These are phyloP conservation scores for Cenchrus americanus DNA, from an alignment of 176 grass and related monocot species.

Conservation along the genomic window DNA sequence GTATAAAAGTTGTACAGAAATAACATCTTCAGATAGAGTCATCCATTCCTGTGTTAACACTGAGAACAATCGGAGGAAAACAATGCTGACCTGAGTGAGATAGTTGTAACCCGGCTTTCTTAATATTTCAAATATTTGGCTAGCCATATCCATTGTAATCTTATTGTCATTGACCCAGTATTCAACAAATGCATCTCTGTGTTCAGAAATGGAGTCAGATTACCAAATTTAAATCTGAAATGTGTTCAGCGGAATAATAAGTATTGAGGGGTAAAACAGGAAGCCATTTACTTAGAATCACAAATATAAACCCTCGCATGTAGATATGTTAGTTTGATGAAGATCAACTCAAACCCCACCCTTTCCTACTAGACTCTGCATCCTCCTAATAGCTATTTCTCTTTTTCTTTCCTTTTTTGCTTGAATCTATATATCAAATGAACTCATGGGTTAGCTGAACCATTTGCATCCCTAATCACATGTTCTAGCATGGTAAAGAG, in stretches of 20 bases:
- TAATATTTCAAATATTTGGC: constrained; percentile 91
- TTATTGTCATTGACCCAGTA: constrained; percentile 96
- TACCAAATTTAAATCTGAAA: constrained; percentile 31
- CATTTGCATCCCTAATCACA: not conserved
- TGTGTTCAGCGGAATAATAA: not conserved
- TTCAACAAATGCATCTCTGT: constrained; percentile 92
- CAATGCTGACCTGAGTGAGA: constrained; percentile 71
- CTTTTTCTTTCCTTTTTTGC: too few relatives aligned
- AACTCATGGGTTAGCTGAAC: not conserved
- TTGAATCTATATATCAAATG: too few relatives aligned
- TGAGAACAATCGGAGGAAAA: constrained; percentile 32
- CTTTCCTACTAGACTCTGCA: too few relatives aligned
- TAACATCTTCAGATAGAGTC: constrained; percentile 6
- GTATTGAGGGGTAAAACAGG: not conserved
- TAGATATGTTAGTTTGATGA: not conserved
- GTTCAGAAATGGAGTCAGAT: constrained; percentile 35
- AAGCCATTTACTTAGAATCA: not conserved
- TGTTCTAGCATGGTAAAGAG: not conserved
- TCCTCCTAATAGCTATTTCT: too few relatives aligned
- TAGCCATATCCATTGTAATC: constrained; percentile 86
- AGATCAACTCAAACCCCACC: not conserved
- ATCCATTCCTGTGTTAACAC: not conserved
- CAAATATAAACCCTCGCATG: not conserved
- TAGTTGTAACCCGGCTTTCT: constrained; percentile 68
- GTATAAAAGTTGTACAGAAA: not conserved